Evolutionary conservation across 345 rosid genomes (phyloP).

Genomic region (Brassica nigra): DNA sequence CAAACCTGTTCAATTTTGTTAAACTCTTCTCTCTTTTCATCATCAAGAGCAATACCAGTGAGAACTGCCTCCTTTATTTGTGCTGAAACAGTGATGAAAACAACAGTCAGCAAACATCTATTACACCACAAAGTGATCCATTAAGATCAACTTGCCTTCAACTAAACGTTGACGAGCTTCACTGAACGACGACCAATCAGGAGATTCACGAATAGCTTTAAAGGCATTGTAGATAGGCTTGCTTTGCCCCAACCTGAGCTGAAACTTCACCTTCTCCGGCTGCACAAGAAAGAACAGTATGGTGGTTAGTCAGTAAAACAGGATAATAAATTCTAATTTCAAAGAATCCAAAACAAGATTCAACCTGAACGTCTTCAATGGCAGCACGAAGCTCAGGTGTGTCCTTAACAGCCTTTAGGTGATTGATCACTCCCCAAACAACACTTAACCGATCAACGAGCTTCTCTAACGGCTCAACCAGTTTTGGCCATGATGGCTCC

Average conservation of each 20-base stretch:
- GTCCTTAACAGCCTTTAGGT: slow-evolving; percentile 87
- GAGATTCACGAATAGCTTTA: slow-evolving; percentile 67
- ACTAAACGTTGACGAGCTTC: slow-evolving; percentile 77
- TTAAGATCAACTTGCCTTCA: slow-evolving; percentile 53
- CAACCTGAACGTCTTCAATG: slow-evolving; percentile 93
- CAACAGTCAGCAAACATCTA: slow-evolving; percentile 9
- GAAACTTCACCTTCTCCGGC: slow-evolving; percentile 47
- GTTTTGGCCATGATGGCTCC: slow-evolving; percentile 84
- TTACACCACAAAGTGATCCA: neutral
- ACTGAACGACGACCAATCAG: slow-evolving; percentile 64
- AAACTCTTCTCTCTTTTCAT: slow-evolving; percentile 76
- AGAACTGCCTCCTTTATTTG: slow-evolving; percentile 92
- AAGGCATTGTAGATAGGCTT: slow-evolving; percentile 81
- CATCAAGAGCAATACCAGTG: slow-evolving; percentile 88
- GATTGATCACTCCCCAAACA: slow-evolving; percentile 79
- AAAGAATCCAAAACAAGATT: neutral
- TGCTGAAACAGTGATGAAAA: slow-evolving; percentile 47
- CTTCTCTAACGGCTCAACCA: slow-evolving; percentile 93
- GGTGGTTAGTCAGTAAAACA: neutral
- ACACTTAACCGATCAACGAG: slow-evolving; percentile 65
- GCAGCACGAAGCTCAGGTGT: slow-evolving; percentile 84
- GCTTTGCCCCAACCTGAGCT: slow-evolving; percentile 79
- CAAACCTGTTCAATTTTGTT: slow-evolving; percentile 94
- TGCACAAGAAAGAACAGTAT: slow-evolving; percentile 4
- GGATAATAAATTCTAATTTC: no score